Base-by-base conservation (phyloP, 1,284 basidiomycete species). In the Sanghuangporus baumii region DNA sequence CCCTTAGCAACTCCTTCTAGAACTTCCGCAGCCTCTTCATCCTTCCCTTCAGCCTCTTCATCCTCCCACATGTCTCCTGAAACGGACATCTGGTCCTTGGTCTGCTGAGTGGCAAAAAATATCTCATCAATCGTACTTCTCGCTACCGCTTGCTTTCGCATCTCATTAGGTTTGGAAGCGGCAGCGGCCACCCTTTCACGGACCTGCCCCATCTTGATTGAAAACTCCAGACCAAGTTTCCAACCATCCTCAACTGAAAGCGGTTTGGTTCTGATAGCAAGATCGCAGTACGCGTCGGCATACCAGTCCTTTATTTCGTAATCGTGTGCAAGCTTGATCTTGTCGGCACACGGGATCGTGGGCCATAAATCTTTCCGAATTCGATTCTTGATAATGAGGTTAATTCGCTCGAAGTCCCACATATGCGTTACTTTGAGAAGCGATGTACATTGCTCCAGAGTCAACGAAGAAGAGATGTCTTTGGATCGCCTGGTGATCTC, bases 381-480 rank as follows among this genome's bases (percentile, higher is more conserved):
- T 14, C 40, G 34, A 26, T 36, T 34, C 55, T 38, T 46, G 31
- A 43, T 43, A 7, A 56, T 14, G 2, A 8, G 4, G 2, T 34
- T 26, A 11, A 58, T 43, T 4, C 23, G 34, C 18, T 56, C 43
- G 41, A 64, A 64, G 34, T 60, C 59, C 63, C 63, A 64, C 58
- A 41, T 57, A 14, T 37, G 55, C n/a, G 63, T 36, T 18, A 64
- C 5, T 6, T 36, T 34, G 23, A 57, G 47, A 5, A 61, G 37
- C 14, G 26, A n/a, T 16, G 36, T 6, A 9, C 58, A 61, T 34
- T 64, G 52, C n/a, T 63, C 52, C 7, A 51, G 7, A 23, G 50
- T 54, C 47, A 57, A 31, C 5, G 8, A 14, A 11, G 34, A 41
- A 11, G 46, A 57, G 14, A 36, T 16, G 34, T 37, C 48, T n/a